Evolutionary conservation across 1,139 yeast species (phyloP).

Genomic region (Nadsonia commutata): DNA sequence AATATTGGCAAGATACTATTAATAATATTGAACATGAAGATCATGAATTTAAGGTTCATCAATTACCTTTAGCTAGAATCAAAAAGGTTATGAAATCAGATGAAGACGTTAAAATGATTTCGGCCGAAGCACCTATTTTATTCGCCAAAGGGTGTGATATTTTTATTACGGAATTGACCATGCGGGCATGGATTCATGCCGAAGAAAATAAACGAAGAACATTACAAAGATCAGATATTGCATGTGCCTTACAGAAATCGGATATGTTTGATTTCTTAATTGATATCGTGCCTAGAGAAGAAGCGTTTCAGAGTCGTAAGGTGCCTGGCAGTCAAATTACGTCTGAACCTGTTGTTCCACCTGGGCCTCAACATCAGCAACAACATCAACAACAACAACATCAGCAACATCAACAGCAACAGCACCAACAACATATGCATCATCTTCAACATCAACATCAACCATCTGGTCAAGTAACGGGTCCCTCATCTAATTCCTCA

Average conservation of each 20-base stretch:
- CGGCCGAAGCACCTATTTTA: slow-evolving; percentile 93
- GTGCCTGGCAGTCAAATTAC: background rate
- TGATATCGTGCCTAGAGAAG: slow-evolving; percentile 78
- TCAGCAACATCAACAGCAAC: background rate
- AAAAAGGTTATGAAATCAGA: slow-evolving; percentile 96
- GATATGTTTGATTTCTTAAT: slow-evolving; percentile 96
- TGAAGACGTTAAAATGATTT: slow-evolving; percentile 92
- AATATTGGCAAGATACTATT: slow-evolving; percentile 87
- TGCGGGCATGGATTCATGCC: slow-evolving; percentile 98
- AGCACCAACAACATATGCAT: background rate
- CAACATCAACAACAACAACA: background rate
- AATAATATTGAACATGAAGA: slow-evolving; percentile 80
- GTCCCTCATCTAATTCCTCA: no score
- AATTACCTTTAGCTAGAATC: slow-evolving; percentile 84
- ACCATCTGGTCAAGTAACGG: no score
- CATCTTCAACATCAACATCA: background rate
- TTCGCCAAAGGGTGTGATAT: slow-evolving; percentile 97
- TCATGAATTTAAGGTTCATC: slow-evolving; percentile 88
- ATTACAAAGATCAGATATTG: slow-evolving; percentile 83
- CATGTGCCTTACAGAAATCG: slow-evolving; percentile 84
- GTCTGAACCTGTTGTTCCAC: background rate
- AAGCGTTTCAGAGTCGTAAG: slow-evolving; percentile 14
- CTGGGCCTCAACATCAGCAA: background rate
- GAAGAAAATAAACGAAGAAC: slow-evolving; percentile 92
- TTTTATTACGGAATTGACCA: slow-evolving; percentile 87